Evolutionary conservation across 768 basidiomycete genomes (phyloP).

Genomic region (Boletus insuetus): DNA sequence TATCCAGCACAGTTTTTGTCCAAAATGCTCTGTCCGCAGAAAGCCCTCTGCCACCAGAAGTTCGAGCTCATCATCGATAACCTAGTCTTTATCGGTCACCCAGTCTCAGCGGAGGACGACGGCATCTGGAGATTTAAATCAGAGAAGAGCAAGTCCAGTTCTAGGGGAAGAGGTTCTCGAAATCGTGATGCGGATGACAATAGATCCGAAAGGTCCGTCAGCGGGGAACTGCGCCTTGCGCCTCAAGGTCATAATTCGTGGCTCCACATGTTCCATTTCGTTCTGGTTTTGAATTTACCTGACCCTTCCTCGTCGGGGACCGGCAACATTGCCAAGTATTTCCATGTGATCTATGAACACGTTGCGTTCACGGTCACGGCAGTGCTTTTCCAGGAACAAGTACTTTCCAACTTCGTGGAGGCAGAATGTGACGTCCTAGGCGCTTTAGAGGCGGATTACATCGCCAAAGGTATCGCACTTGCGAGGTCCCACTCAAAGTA

Average conservation of each 20-base stretch:
- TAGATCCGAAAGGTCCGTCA: constrained; percentile 31
- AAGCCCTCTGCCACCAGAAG: constrained; percentile 85
- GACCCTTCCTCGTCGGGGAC: constrained; percentile 85
- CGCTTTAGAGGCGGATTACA: constrained; percentile 65
- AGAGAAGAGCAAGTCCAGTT: constrained; percentile 51
- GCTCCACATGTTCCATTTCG: constrained; percentile 81
- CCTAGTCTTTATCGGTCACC: constrained; percentile 91
- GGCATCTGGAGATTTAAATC: constrained; percentile 73
- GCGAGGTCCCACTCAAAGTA: not conserved
- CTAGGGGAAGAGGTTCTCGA: constrained; percentile 57
- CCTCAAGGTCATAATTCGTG: constrained; percentile 39
- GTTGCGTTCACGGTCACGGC: constrained; percentile 89
- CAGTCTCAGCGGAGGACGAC: constrained; percentile 75
- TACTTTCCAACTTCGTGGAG: constrained; percentile 82
- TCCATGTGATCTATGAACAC: constrained; percentile 87
- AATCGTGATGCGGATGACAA: constrained; percentile 39
- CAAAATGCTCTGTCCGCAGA: constrained; percentile 72
- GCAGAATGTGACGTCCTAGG: constrained; percentile 71
- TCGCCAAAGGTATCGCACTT: constrained; percentile 61
- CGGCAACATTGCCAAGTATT: constrained; percentile 73
- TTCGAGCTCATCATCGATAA: constrained; percentile 93
- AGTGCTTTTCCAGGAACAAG: constrained; percentile 89
- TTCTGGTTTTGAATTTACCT: constrained; percentile 83
- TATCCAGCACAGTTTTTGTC: constrained; percentile 82
- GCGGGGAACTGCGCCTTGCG: constrained; percentile 33